Conservation (phyloP, 2,329 filamentous ascomycete species). For the Trichoderma citrinoviride region DNA sequence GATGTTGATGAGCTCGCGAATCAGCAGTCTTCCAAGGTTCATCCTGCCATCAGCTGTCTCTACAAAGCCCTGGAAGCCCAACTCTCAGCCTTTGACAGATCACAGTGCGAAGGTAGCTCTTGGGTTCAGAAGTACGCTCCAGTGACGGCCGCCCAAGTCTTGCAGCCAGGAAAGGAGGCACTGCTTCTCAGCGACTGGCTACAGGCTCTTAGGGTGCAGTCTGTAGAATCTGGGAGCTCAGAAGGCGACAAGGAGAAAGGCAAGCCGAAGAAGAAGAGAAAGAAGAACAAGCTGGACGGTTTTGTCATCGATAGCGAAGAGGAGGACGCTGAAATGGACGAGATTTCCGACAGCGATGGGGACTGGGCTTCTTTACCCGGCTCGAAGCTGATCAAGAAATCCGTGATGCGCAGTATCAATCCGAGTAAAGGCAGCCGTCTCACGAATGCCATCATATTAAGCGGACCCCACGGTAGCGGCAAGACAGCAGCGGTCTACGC, state of each 20-base stretch:
- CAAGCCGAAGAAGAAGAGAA: constrained; percentile 59
- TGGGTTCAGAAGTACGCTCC: constrained; percentile 91
- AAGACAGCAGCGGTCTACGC: constrained; percentile 94
- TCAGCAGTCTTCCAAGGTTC: constrained; percentile 33
- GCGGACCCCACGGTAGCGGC: constrained; percentile 83
- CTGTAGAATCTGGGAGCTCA: constrained; percentile 64
- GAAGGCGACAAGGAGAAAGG: constrained; percentile 31
- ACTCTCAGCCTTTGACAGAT: constrained; percentile 77
- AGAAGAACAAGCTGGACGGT: constrained; percentile 71
- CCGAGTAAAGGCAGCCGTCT: constrained; percentile 44
- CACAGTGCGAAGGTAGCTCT: constrained; percentile 65
- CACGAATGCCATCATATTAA: constrained; percentile 79
- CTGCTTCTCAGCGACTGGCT: constrained; percentile 78
- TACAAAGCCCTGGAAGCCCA: constrained; percentile 58
- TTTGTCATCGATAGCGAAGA: constrained; percentile 81
- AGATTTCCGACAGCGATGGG: constrained; percentile 61
- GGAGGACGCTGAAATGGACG: constrained; percentile 66
- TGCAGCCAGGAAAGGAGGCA: constrained; percentile 72
- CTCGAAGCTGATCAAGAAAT: constrained; percentile 46
- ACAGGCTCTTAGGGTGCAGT: constrained; percentile 67
- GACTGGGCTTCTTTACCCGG: constrained; percentile 40
- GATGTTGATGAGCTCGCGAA: constrained; percentile 38
- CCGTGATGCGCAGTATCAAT: constrained; percentile 50
- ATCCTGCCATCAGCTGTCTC: constrained; percentile 59
- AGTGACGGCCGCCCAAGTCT: constrained; percentile 61